Evolutionary conservation across 108 stramenopile species (phyloP), one percentile per base, ranked within the genome.

Genomic region (Fragilaria crotonensis): DNA sequence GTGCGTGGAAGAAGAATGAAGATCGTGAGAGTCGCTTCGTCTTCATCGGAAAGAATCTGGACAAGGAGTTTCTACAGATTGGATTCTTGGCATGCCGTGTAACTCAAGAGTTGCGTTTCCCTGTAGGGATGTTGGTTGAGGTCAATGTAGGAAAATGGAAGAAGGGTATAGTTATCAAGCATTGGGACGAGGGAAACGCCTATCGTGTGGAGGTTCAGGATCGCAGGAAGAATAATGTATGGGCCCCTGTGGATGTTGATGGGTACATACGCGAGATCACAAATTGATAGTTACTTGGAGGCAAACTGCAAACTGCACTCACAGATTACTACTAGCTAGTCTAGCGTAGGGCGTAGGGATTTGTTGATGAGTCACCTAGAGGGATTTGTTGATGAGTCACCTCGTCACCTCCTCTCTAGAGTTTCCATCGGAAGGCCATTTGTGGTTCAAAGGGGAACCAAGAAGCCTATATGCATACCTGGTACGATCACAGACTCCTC

Each of bases 11-110:
- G n/a, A 54, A 59, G 30, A 30, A 68, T 21, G 88, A 86, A 46
- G 63, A 75, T 44, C 70, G 89, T 19, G 81, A 80, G 60, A 77
- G 63, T 56, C 71, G 72, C 5, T 80, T 96, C 50, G 91, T 94
- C 50, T 94, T 96, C 67, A 96, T 96, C 55, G 95, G 95, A 3
- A 89, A 87, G 68, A 64, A 92, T 49, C 66, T 96, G 2, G 73
- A 93, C 60, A 58, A 74, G 14, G 64, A 76, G 5, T 81, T 71
- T 47, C 56, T 83, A 32, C 54, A 59, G 54, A 62, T 65, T 14
- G 79, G 82, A 44, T 93, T 96, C 45, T 47, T 72, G 54, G 80
- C 84, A 5, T 95, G 91, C 53, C 31, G 57, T 33, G 80, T 75
- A 21, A 54, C 49, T 29, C 48, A 76, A 1, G 17, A 62, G 3